Evolutionary conservation across 2,329 filamentous ascomycete genomes (phyloP).

Genomic region (Thyridium curvatum): DNA sequence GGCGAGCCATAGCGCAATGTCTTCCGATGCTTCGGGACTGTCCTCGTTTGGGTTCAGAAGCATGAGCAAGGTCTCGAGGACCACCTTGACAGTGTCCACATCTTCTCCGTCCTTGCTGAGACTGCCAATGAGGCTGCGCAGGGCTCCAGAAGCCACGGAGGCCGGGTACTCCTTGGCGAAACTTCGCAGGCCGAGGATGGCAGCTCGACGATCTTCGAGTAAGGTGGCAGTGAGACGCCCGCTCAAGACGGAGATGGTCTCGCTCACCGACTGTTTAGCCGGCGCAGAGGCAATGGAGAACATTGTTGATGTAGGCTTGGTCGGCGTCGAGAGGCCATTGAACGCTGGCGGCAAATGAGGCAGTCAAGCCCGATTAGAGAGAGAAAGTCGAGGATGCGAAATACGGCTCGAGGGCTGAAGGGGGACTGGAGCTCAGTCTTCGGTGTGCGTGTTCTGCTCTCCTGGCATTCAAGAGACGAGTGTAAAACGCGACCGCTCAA

Average conservation of each 20-base stretch:
- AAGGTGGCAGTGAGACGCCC: constrained; percentile 82
- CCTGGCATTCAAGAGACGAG: no score
- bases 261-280: constrained; percentile 90
- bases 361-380: no score
- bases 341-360: constrained; percentile 6
- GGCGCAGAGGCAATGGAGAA: constrained; percentile 67
- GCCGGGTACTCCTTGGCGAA: constrained; percentile 97
- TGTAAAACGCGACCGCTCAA: no score
- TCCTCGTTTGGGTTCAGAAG: constrained; percentile 68
- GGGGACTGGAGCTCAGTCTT: no score
- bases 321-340: constrained; percentile 16
- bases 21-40: constrained; percentile 89
- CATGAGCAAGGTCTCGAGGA: constrained; percentile 91
- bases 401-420: no score
- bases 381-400: no score
- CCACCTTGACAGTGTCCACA: constrained; percentile 91
- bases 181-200: constrained; percentile 86
- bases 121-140: constrained; percentile 80
- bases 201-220: constrained; percentile 87
- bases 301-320: constrained; percentile 34
- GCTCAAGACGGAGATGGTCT: constrained; percentile 88
- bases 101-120: constrained; percentile 86
- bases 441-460: no score
- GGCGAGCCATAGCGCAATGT: constrained; percentile 91
- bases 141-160: constrained; percentile 87